phyloP scores from a whole-genome alignment of 2,329 filamentous ascomycete species.

The Akanthomyces uredinophilus region DNA sequence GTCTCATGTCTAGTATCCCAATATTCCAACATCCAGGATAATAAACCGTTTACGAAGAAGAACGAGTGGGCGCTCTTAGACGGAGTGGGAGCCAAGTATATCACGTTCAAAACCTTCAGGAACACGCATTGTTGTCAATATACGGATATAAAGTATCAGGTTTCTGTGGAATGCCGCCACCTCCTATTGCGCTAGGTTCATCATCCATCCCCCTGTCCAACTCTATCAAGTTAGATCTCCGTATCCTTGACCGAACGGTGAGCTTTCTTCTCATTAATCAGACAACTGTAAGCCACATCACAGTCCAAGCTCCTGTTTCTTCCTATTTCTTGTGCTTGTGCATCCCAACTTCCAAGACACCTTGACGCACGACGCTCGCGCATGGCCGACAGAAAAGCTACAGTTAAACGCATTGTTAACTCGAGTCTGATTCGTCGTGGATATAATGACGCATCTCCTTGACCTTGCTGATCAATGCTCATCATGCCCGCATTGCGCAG shows the following conservation, averaged over 20 bases:
- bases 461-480: too few species aligned
- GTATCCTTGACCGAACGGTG: not conserved
- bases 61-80: too few species aligned
- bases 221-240: not conserved
- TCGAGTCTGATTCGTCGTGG: not conserved
- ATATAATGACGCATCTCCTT: too few species aligned
- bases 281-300: not conserved
- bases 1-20: not conserved
- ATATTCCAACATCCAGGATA: too few species aligned
- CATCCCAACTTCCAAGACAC: not conserved
- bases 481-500: too few species aligned
- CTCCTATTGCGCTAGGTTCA: not conserved
- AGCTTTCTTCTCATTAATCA: not conserved
- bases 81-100: too few species aligned
- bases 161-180: not conserved
- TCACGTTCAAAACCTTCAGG: too few species aligned
- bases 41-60: too few species aligned
- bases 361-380: too few species aligned
- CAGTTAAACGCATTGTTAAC: not conserved
- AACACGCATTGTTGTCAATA: too few species aligned
- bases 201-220: not conserved
- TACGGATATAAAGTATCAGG: too few species aligned
- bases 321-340: not conserved
- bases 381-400: too few species aligned
- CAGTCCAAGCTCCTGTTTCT: conserved; percentile 3